Percentiles rank a stretch among this genome's conserved stretches.
Conservation (phyloP, 331 rosid genomes). For the Acacia pycnantha region DNA sequence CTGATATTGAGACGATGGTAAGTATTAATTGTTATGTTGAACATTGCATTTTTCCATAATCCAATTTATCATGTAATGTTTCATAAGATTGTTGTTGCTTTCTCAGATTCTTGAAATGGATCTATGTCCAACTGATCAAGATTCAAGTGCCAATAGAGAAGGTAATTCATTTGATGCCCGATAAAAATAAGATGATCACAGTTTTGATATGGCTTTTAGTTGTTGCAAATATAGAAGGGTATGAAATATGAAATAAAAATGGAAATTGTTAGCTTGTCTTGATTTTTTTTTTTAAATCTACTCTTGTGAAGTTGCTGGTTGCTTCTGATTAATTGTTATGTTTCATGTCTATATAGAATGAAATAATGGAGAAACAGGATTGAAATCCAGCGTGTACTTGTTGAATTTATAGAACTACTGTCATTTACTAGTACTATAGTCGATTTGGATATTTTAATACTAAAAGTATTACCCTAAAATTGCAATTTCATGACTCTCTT, state of each 20-base stretch:
- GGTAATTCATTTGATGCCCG: conserved; percentile 49
- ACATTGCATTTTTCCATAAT: background rate
- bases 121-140: conserved; percentile 64
- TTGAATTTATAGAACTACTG: background rate
- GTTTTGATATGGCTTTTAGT: conserved; percentile 24
- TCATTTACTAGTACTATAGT: background rate
- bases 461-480: background rate
- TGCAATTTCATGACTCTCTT: background rate
- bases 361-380: background rate
- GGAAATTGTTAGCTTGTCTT: conserved; percentile 22
- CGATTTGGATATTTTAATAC: background rate
- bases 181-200: conserved; percentile 17
- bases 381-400: background rate
- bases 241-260: conserved; percentile 11
- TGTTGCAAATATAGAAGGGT: conserved; percentile 8
- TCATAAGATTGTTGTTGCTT: conserved; percentile 29
- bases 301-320: conserved; percentile 13
- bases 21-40: conserved; percentile 18
- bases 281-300: background rate
- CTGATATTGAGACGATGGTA: conserved; percentile 80
- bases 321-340: conserved; percentile 10
- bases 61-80: conserved; percentile 15
- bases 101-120: conserved; percentile 89
- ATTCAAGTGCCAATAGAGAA: conserved; percentile 46
- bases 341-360: background rate